Evolutionary conservation across 2,329 filamentous ascomycete genomes (phyloP).

Genomic region (Fusarium subtropicale): DNA sequence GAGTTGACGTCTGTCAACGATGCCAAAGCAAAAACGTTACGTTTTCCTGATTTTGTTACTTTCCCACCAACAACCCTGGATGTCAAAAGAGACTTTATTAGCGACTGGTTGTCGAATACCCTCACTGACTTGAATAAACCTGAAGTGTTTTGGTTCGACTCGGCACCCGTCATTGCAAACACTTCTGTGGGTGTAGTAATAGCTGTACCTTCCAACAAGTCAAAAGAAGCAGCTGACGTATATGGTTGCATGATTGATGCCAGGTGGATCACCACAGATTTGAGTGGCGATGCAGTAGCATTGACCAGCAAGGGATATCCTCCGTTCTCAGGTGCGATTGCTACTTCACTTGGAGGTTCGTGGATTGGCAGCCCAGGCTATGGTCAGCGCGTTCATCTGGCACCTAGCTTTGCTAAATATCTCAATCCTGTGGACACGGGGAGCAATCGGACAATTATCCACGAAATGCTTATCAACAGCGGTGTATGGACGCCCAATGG

Average conservation of each 20-base stretch:
- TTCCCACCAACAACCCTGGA: conserved; percentile 24
- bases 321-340: conserved; percentile 27
- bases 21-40: not conserved
- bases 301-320: conserved; percentile 32
- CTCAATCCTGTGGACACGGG: conserved; percentile 22
- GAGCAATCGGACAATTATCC: conserved; percentile 22
- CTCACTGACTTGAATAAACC: conserved; percentile 10
- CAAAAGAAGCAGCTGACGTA: conserved; percentile 15
- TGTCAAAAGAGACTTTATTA: conserved; percentile 13
- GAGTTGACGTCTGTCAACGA: conserved; percentile 27
- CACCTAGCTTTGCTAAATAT: conserved; percentile 32
- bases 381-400: conserved; percentile 28
- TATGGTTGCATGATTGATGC: conserved; percentile 42
- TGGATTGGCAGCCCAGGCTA: conserved; percentile 33
- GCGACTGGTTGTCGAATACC: conserved; percentile 13
- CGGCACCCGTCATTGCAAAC: conserved; percentile 19
- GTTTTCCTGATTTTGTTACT: conserved; percentile 30
- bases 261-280: conserved; percentile 25
- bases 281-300: conserved; percentile 33
- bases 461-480: conserved; percentile 37
- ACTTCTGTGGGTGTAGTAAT: conserved; percentile 27
- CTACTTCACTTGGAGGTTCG: conserved; percentile 26
- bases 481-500: conserved; percentile 27
- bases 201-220: conserved; percentile 17
- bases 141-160: conserved; percentile 37